phyloP scores from a whole-genome alignment of 495 filamentous ascomycete genomes.

The Pseudomonodictys pantanalensis region DNA sequence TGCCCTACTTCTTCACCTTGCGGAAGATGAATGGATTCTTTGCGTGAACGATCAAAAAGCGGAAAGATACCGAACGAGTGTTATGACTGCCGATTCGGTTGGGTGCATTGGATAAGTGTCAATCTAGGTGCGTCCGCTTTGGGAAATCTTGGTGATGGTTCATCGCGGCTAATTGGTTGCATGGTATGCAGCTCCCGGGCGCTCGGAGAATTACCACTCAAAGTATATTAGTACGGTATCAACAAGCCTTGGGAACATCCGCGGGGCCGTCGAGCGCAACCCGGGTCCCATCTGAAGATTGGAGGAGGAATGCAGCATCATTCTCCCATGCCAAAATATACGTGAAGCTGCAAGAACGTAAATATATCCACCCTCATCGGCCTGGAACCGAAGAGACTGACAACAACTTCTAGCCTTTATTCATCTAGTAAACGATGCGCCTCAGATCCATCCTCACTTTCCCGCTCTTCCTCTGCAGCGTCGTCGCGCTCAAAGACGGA shows the following conservation, averaged over 20 bases:
- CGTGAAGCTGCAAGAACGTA: no score
- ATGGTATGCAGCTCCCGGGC: not conserved
- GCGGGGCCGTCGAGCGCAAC: no score
- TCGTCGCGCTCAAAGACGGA: constrained; percentile 25
- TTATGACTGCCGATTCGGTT: not conserved
- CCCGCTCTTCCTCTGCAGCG: not conserved
- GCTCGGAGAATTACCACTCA: not conserved
- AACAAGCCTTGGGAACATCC: no score
- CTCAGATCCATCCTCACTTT: constrained; percentile 7
- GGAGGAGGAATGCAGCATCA: no score
- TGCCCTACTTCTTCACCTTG: no score
- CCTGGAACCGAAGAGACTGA: no score
- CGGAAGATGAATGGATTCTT: no score
- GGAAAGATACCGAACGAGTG: not conserved
- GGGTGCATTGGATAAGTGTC: not conserved
- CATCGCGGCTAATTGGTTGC: no score
- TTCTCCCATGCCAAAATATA: no score
- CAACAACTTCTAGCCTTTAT: not conserved
- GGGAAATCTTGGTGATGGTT: not conserved
- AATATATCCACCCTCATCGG: no score
- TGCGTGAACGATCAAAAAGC: no score
- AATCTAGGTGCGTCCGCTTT: not conserved
- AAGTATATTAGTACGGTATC: not conserved
- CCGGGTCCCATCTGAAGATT: no score
- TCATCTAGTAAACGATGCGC: constrained; percentile 8